A percentile compares a stretch with the other conserved stretches of the same genome.
Evolutionary conservation across 345 rosid genomes (phyloP).

Genomic region (Acer campestre): DNA sequence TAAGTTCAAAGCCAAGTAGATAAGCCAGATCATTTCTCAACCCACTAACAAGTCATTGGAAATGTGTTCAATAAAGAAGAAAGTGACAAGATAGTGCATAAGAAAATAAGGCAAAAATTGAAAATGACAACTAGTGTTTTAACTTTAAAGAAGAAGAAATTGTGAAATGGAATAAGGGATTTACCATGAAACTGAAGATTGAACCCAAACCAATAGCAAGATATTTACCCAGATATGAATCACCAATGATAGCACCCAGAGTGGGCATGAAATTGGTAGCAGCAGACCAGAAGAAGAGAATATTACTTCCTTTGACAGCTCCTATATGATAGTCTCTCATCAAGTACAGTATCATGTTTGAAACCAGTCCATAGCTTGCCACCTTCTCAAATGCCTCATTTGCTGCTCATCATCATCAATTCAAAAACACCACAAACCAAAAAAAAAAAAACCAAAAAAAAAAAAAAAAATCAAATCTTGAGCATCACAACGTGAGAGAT

Average conservation of each 20-base stretch:
- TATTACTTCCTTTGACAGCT: conserved; percentile 59
- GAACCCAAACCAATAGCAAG: conserved; percentile 71
- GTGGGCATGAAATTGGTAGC: conserved; percentile 63
- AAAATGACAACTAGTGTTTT: neutral
- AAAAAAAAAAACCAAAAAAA: too few relatives aligned
- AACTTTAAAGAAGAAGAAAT: neutral
- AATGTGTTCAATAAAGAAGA: neutral
- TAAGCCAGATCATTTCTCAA: neutral
- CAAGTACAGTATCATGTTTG: conserved; percentile 73
- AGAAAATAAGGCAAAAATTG: neutral
- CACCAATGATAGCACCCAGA: conserved; percentile 73
- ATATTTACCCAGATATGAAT: conserved; percentile 74
- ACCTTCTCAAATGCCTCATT: conserved; percentile 86
- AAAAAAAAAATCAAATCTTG: too few relatives aligned
- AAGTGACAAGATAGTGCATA: neutral
- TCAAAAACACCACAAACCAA: too few relatives aligned
- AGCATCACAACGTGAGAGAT: neutral
- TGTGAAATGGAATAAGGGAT: neutral
- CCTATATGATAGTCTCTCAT: conserved; percentile 53
- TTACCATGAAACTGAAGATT: conserved; percentile 61
- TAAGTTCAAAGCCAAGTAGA: too few relatives aligned
- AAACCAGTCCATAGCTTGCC: conserved; percentile 70
- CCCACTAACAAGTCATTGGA: neutral
- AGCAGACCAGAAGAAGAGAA: conserved; percentile 70
- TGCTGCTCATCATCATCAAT: conserved; percentile 33